These are phyloP conservation scores for Boletus coccyginus DNA, from an alignment of 768 basidiomycete genomes.

Conservation along the genomic window DNA sequence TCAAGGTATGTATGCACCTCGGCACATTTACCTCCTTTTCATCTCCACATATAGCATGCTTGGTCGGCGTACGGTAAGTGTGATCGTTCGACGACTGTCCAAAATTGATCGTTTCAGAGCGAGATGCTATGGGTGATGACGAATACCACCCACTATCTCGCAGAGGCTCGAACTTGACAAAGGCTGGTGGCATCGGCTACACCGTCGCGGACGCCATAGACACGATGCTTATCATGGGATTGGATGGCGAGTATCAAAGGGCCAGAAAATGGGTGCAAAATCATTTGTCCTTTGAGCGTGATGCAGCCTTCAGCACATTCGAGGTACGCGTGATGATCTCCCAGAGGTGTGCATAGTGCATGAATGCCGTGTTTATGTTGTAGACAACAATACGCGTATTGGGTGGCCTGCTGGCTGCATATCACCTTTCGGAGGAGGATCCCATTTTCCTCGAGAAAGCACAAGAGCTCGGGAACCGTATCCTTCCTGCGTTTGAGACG, in stretches of 20 bases:
- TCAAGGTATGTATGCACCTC: constrained; percentile 53
- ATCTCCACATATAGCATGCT: constrained; percentile 56
- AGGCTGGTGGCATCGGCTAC: constrained; percentile 82
- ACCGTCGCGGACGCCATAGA: constrained; percentile 88
- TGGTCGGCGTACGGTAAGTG: constrained; percentile 78
- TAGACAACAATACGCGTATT: constrained; percentile 92
- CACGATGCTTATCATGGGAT: constrained; percentile 82
- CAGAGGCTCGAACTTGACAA: constrained; percentile 73
- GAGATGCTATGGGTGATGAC: constrained; percentile 88
- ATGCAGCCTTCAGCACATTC: constrained; percentile 83
- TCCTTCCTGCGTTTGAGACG: constrained; percentile 81
- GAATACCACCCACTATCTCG: constrained; percentile 86
- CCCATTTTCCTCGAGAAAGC: constrained; percentile 73
- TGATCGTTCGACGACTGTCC: constrained; percentile 14
- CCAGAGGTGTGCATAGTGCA: not conserved
- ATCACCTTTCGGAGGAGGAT: constrained; percentile 72
- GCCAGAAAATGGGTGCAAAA: constrained; percentile 76
- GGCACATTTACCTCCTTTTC: not conserved
- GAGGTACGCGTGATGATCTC: constrained; percentile 54
- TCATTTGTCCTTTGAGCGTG: constrained; percentile 69
- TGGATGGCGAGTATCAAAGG: constrained; percentile 73
- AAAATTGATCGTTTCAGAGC: constrained; percentile 47
- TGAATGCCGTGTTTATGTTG: constrained; percentile 3
- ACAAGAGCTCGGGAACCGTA: constrained; percentile 79
- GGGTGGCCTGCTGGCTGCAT: constrained; percentile 85